phyloP scores from a whole-genome alignment of 345 rosid genomes.

The Brassica carinata region DNA sequence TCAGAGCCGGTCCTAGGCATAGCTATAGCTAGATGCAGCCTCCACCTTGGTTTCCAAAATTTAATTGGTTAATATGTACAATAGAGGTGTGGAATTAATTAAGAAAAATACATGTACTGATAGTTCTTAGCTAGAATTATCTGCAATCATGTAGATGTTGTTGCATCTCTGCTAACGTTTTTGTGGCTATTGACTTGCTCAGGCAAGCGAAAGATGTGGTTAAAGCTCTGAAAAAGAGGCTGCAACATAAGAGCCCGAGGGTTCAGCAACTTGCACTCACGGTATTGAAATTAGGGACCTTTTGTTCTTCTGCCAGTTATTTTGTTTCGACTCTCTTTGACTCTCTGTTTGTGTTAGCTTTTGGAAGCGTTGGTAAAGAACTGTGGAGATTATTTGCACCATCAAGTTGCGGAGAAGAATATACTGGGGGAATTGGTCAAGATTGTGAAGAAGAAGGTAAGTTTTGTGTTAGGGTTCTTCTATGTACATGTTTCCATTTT shows the following conservation, averaged over 20 bases:
- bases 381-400: constrained; percentile 88
- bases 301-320: background rate
- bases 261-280: constrained; percentile 92
- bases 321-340: background rate
- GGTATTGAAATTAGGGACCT: constrained; percentile 50
- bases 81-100: background rate
- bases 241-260: constrained; percentile 77
- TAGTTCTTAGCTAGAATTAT: too few species aligned
- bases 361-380: constrained; percentile 96
- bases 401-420: constrained; percentile 84
- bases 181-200: constrained; percentile 37
- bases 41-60: background rate
- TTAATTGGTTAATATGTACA: background rate
- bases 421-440: constrained; percentile 86
- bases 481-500: background rate
- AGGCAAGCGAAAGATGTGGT: constrained; percentile 95
- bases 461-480: background rate
- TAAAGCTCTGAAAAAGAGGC: constrained; percentile 87
- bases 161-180: constrained; percentile 3
- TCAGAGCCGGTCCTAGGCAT: background rate
- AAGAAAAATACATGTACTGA: background rate
- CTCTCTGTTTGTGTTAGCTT: constrained; percentile 52
- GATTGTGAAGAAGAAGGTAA: constrained; percentile 65
- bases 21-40: background rate
- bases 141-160: too few species aligned